Percentiles rank a stretch among this genome's conserved stretches.
phyloP scores from a whole-genome alignment of 75 land plant species.

The Adiantum capillusveneris region DNA sequence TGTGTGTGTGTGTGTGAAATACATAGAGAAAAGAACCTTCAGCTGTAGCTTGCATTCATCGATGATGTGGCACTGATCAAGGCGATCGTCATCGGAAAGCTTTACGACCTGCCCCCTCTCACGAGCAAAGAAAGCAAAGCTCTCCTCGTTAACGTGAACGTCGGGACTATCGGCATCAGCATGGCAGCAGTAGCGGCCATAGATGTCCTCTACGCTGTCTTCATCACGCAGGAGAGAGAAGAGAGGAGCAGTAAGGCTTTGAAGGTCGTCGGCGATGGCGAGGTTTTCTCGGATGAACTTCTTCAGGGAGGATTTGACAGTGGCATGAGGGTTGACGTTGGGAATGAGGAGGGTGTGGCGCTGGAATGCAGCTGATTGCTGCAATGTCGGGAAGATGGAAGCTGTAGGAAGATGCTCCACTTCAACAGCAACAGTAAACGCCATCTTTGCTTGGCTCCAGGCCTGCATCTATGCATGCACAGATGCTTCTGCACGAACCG shows the following conservation, averaged over 20 bases:
- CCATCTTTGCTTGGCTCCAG: too few relatives aligned
- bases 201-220: slow-evolving; percentile 34
- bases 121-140: slow-evolving; percentile 23
- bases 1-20: neutral
- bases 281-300: slow-evolving; percentile 19
- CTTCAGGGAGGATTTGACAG: slow-evolving; percentile 35
- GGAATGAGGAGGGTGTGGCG: slow-evolving; percentile 26
- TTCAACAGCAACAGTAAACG: slow-evolving; percentile 23
- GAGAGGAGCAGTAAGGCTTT: slow-evolving; percentile 30
- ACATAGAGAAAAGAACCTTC: slow-evolving; percentile 14
- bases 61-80: slow-evolving; percentile 35
- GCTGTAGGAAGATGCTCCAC: slow-evolving; percentile 35
- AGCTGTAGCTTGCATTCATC: slow-evolving; percentile 26
- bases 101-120: slow-evolving; percentile 24
- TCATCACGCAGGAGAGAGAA: slow-evolving; percentile 25
- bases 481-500: too few relatives aligned
- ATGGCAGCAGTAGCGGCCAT: slow-evolving; percentile 33
- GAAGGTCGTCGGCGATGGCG: slow-evolving; percentile 20
- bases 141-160: slow-evolving; percentile 38
- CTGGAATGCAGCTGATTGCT: slow-evolving; percentile 5
- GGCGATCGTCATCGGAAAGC: slow-evolving; percentile 15
- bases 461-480: too few relatives aligned
- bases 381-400: slow-evolving; percentile 9
- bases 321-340: slow-evolving; percentile 20
- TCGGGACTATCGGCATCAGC: slow-evolving; percentile 30